Conservation (phyloP, 2,329 filamentous ascomycete genomes). For the Penicillium sp. region DNA sequence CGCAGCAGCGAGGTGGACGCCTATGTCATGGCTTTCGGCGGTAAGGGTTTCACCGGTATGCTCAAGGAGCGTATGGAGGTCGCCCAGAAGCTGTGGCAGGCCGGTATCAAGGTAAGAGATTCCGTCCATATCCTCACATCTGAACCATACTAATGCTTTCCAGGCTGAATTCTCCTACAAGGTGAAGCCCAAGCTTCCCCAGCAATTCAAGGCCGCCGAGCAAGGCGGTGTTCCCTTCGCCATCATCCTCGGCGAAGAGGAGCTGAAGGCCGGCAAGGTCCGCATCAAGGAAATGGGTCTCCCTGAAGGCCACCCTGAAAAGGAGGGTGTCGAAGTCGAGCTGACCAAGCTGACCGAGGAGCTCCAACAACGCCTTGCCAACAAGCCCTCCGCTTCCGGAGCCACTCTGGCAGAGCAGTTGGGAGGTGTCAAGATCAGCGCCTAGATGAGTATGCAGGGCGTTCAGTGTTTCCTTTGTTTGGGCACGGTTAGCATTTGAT, state of each 20-base stretch:
- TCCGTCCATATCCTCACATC: background rate
- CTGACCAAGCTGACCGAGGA: constrained; percentile 37
- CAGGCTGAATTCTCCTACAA: constrained; percentile 84
- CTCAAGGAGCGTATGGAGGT: constrained; percentile 80
- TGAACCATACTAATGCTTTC: constrained; percentile 17
- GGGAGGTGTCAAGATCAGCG: constrained; percentile 17
- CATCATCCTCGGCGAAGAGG: constrained; percentile 86
- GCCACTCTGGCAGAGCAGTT: constrained; percentile 22
- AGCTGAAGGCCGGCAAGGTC: constrained; percentile 75
- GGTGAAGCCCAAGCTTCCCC: constrained; percentile 78
- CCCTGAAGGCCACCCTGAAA: constrained; percentile 77
- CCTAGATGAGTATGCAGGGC: background rate
- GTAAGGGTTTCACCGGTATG: constrained; percentile 75
- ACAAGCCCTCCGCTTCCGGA: constrained; percentile 19
- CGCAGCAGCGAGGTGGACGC: constrained; percentile 77
- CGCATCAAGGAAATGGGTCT: constrained; percentile 83
- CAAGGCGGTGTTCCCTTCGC: constrained; percentile 72
- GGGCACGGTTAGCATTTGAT: background rate
- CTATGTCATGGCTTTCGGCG: constrained; percentile 91
- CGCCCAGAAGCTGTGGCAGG: constrained; percentile 72
- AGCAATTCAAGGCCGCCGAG: constrained; percentile 90
- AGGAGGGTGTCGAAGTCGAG: constrained; percentile 74
- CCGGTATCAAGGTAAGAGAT: constrained; percentile 74
- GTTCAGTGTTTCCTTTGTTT: background rate
- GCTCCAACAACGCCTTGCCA: constrained; percentile 22